Conservation (phyloP, 306 rosid species). For the Quercus aquifolioides region DNA sequence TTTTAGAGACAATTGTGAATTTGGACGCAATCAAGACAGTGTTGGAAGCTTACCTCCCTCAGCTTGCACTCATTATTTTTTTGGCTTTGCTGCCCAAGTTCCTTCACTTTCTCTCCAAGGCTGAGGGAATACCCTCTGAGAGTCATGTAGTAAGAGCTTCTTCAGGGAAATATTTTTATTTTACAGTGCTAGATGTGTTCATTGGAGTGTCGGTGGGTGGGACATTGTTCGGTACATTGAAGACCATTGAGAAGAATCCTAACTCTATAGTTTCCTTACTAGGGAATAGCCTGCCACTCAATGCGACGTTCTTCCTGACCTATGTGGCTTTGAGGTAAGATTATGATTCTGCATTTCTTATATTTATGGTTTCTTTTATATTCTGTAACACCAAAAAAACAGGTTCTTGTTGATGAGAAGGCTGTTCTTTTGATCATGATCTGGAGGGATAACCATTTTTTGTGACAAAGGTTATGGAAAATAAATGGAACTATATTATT, state of each 20-base stretch:
- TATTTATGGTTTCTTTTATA: neutral
- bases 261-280: constrained; percentile 35
- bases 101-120: constrained; percentile 65
- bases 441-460: no score
- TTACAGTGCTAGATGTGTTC: constrained; percentile 73
- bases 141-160: constrained; percentile 87
- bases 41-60: constrained; percentile 94
- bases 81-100: constrained; percentile 81
- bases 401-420: no score
- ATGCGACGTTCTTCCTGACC: constrained; percentile 84
- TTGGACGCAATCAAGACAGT: constrained; percentile 43
- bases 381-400: no score
- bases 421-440: no score
- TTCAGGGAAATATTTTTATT: constrained; percentile 90
- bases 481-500: no score
- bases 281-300: constrained; percentile 66
- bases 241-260: constrained; percentile 48
- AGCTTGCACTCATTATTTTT: constrained; percentile 73
- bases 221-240: constrained; percentile 61
- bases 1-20: constrained; percentile 54
- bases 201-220: constrained; percentile 79
- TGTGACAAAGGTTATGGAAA: no score
- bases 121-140: constrained; percentile 77
- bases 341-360: constrained; percentile 8
- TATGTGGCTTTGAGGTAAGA: constrained; percentile 90